phyloP scores from a whole-genome alignment of 331 rosid species.

The Quercus tomentella region DNA sequence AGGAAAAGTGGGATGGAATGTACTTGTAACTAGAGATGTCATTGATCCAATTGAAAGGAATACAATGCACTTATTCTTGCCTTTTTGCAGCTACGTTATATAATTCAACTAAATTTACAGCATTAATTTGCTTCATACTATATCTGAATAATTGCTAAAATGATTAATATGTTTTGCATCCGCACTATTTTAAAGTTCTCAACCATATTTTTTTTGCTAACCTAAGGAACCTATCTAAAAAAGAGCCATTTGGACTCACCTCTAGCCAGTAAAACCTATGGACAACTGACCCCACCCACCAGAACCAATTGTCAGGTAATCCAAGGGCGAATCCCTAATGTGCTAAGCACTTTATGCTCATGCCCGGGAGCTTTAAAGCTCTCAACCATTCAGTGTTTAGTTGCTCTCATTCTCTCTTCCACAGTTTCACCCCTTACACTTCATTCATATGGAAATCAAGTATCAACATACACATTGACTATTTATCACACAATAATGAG shows the following conservation, averaged over 20 bases:
- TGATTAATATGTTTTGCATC: no score
- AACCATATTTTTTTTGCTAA: not conserved
- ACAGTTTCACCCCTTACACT: not conserved
- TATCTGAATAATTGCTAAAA: no score
- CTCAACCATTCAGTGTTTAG: not conserved
- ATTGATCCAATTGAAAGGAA: not conserved
- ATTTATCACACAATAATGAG: not conserved
- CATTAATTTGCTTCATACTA: not conserved
- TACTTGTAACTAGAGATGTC: no score
- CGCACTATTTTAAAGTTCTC: no score
- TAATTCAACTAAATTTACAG: not conserved
- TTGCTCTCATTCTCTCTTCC: not conserved
- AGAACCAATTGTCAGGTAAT: no score
- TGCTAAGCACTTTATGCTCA: no score
- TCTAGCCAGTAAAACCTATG: no score
- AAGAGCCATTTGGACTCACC: no score
- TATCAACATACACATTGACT: not conserved
- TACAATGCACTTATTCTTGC: not conserved
- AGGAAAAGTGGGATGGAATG: not conserved
- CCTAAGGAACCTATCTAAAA: no score
- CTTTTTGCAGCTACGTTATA: not conserved
- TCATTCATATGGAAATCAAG: not conserved
- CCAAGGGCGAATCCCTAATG: no score
- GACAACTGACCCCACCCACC: no score
- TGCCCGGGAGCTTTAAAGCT: no score